A percentile compares a stretch with the other conserved stretches of the same genome.
Conservation (phyloP, 2,329 filamentous ascomycete species). For the Colletotrichum eremochloae region DNA sequence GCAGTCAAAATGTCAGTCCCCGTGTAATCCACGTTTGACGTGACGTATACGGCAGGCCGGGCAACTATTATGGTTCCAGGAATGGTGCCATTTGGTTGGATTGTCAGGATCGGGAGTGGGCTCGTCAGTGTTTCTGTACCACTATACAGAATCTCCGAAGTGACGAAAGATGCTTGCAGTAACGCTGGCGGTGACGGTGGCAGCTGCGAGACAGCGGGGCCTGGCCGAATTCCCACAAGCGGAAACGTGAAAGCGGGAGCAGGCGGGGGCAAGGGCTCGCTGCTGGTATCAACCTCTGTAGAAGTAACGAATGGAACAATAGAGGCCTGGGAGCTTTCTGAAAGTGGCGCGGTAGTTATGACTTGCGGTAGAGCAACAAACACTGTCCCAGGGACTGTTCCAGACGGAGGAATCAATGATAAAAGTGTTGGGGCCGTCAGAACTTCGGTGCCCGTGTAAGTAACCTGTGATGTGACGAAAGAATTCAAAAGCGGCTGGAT, state of each 20-base stretch:
- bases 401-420: not conserved
- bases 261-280: not conserved
- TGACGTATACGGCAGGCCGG: constrained; percentile 26
- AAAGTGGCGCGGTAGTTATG: no score
- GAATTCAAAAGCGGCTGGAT: not conserved
- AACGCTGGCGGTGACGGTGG: not conserved
- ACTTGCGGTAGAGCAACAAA: not conserved
- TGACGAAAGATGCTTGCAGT: not conserved
- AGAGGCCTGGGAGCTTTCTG: not conserved
- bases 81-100: constrained; percentile 4
- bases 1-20: constrained; percentile 5
- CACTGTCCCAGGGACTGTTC: not conserved
- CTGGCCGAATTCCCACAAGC: not conserved
- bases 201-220: not conserved
- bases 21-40: constrained; percentile 21
- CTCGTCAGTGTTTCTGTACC: not conserved
- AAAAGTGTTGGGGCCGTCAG: not conserved
- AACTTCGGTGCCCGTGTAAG: constrained; percentile 15
- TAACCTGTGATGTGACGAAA: constrained; percentile 18
- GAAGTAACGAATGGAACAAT: not conserved
- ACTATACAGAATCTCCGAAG: not conserved
- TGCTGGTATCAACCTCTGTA: not conserved
- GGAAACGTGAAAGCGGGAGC: not conserved
- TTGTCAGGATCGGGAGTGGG: constrained; percentile 16
- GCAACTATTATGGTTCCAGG: constrained; percentile 35